Evolutionary conservation across 768 basidiomycete species (phyloP), one percentile per base, ranked within the genome.

Genomic region (Boletus speciosus): DNA sequence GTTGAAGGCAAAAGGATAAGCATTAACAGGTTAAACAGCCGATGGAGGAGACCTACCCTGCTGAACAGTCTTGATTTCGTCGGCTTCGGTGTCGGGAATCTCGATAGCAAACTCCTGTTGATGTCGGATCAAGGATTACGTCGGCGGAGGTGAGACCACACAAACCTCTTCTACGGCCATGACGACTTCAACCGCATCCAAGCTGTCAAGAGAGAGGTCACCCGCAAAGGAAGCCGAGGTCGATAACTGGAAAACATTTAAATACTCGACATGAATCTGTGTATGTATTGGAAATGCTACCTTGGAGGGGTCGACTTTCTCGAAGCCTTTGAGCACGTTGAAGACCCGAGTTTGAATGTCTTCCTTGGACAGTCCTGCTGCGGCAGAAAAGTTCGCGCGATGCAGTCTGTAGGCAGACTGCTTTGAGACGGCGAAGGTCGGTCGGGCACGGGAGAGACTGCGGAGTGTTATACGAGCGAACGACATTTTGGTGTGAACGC

Each of bases 131-230:
- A 49, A 51, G 48, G 37, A 16, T 51, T 55, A 38, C 38, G 38
- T 51, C 19, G 40, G 51, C 43, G 21, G n/a, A 52, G 34, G 29
- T 37, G 40, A 52, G 39, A 52, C 47, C 19, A 36, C 23, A 25
- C 58, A 48, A 61, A 84, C 88, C 83, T 94, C 97, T 76, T 99
- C 97, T 61, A 99, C 88, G 38, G 96, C 93, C 94, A 99, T 97
- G 64, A 98, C 91, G 27, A 98, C 94, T 72, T 99, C 97, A 19
- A 99, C 95, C 19, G 94, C 83, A 71, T 99, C 97, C 69, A 99
- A 76, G 64, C 94, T 98, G 74, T 99, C 97, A 32, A 46, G 79
- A 81, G 63, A 81, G 78, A 53, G 85, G 83, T 38, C 74, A 78
- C 67, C 55, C 80, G 40, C 84, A 83, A 70, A 74, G 70, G 43